Evolutionary conservation across 805 yeast genomes (phyloP), one percentile per base, ranked within the genome.

Genomic region (Yueomyces sinensis): DNA sequence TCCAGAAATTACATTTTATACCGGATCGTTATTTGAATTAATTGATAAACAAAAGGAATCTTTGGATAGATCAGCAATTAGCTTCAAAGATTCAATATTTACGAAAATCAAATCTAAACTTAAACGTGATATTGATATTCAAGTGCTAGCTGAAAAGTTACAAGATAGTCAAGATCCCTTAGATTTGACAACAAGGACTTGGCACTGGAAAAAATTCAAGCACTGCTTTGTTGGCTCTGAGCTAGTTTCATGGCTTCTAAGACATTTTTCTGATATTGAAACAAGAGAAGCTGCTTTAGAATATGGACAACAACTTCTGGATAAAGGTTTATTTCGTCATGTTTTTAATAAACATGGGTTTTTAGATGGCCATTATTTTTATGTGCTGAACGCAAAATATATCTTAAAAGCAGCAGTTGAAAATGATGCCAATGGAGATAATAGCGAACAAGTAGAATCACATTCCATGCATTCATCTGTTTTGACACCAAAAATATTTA

Each of bases 341-440:
- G 95, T 84, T 16, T 83, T 81, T 40, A 65, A 72, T 31, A 68
- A 89, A 24, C 96, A 89, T 51, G 74, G 80, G 3, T 83, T 91
- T 45, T 58, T 86, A 34, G 94, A 89, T 58, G 98, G 98, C 0
- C 87, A 91, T 49, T 89, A 86, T 52, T 89, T 89, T 55, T 89
- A 89, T 49, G 76, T 73, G 45, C 54, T 87, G 34, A 66, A 65
- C 16, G 70, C 71, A 1, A 79, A 76, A 22, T 80, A 66, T 41
- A 55, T 62, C 11, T 60, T 37, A 5, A 28, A 28, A 15, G 11
- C 19, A 5, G 19, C 6, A 5, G 9, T 7, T 14, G 19, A 16
- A 15, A 17, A 16, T 9, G 28, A 25, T 6, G 13, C n/a, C 13
- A 25, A 25, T 25, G 24, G 11, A 7, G 11, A 20, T 11, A 20